Evolutionary conservation across 1,139 yeast species (phyloP).

Genomic region (Magnusiomyces paraingens): DNA sequence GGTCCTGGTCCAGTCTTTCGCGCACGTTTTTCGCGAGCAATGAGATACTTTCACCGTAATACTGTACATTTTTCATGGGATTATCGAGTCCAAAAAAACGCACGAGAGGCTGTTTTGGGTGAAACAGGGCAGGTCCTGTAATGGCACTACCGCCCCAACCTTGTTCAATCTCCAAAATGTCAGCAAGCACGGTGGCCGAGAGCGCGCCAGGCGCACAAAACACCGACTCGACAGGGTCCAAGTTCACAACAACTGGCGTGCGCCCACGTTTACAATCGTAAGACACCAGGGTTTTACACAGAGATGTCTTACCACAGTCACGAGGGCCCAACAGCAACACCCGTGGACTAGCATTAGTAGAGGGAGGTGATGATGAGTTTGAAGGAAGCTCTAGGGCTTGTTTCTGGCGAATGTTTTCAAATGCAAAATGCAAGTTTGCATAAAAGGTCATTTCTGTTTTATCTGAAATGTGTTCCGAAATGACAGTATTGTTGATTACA

Average conservation of each 20-base stretch:
- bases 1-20: constrained; percentile 53
- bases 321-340: constrained; percentile 69
- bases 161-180: constrained; percentile 70
- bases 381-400: constrained; percentile 14
- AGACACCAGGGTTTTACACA: constrained; percentile 61
- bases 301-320: constrained; percentile 70
- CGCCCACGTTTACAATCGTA: constrained; percentile 70
- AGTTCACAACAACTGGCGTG: constrained; percentile 63
- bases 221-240: constrained; percentile 75
- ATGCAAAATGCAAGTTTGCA: constrained; percentile 66
- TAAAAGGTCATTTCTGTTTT: constrained; percentile 63
- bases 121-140: constrained; percentile 77
- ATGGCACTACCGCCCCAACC: constrained; percentile 84
- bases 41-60: constrained; percentile 51
- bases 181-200: constrained; percentile 79
- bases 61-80: constrained; percentile 51
- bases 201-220: constrained; percentile 81
- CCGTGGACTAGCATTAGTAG: constrained; percentile 42
- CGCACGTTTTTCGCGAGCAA: constrained; percentile 54
- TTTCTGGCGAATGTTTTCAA: constrained; percentile 53
- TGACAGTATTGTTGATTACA: constrained; percentile 15
- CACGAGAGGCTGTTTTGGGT: constrained; percentile 82
- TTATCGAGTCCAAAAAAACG: constrained; percentile 70
- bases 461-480: constrained; percentile 57
- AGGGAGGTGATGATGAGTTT: neutral